phyloP scores from a whole-genome alignment of 2,329 filamentous ascomycete species.

The Fusarium sterilihyphosum region DNA sequence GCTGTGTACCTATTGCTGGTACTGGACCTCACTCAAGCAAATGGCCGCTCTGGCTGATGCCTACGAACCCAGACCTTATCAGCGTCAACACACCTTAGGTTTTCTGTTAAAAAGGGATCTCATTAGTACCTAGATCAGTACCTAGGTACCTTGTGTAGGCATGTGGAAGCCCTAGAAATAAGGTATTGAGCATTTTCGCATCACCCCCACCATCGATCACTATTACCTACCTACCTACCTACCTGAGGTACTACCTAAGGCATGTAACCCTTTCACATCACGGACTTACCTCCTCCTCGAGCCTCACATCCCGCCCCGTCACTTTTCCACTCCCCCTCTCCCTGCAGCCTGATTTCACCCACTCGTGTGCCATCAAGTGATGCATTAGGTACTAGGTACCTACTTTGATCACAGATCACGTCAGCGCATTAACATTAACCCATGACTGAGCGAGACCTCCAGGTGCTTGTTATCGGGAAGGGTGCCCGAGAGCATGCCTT shows the following conservation, averaged over 20 bases:
- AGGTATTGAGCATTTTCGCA: too few species aligned
- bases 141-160: background rate
- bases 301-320: background rate
- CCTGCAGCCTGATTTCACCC: too few species aligned
- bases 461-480: conserved; percentile 75
- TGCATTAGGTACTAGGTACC: background rate
- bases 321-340: background rate
- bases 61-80: background rate
- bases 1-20: background rate
- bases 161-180: too few species aligned
- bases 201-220: too few species aligned
- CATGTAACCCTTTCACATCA: background rate
- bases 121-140: background rate
- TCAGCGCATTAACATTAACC: too few species aligned
- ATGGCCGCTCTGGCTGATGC: background rate
- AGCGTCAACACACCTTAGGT: background rate
- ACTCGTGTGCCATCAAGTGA: background rate
- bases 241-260: too few species aligned
- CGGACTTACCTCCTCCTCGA: background rate
- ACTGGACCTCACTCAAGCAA: background rate
- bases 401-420: background rate
- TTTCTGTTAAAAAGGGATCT: background rate
- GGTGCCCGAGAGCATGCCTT: conserved; percentile 81
- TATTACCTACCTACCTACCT: too few species aligned
- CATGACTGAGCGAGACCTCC: background rate